Evolutionary conservation across 192 early-diverging fungal genomes (phyloP).

Genomic region (Coemansia reversa): DNA sequence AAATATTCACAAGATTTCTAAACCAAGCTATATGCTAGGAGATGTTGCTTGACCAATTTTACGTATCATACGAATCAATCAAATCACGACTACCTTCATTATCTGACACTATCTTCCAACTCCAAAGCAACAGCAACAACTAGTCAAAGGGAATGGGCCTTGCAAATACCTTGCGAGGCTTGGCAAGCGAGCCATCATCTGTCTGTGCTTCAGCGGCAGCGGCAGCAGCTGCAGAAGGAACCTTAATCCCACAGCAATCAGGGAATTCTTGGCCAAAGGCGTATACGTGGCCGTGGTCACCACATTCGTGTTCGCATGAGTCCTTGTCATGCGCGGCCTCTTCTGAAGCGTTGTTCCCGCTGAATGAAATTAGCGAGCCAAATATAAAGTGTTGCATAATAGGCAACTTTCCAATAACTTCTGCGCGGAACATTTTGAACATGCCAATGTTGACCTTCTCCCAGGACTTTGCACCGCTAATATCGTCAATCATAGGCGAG

Average conservation of each 20-base stretch:
- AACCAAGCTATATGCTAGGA: too few species aligned
- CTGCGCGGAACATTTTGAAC: conserved; percentile 91
- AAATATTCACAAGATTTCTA: too few species aligned
- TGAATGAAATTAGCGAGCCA: conserved; percentile 77
- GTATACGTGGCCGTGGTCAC: conserved; percentile 46
- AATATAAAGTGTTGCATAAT: conserved; percentile 97
- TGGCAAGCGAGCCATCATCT: conserved; percentile 8
- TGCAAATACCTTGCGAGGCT: conserved; percentile 27
- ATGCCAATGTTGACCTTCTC: conserved; percentile 88
- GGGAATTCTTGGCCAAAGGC: conserved; percentile 57
- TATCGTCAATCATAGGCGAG: conserved; percentile 93
- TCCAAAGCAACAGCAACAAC: conserved; percentile 3
- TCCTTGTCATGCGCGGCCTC: conserved; percentile 11
- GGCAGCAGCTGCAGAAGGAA: conserved; percentile 54
- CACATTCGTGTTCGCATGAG: conserved; percentile 21
- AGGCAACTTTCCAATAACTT: conserved; percentile 89
- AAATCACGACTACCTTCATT: neutral
- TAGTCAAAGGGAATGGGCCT: conserved; percentile 56
- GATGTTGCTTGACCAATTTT: neutral
- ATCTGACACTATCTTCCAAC: neutral
- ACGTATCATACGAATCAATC: neutral
- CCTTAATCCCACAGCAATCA: conserved; percentile 57
- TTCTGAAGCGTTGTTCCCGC: conserved; percentile 26
- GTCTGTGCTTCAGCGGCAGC: conserved; percentile 22
- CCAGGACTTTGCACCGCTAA: conserved; percentile 86